Evolutionary conservation across 441 rosid genomes (phyloP).

Genomic region (Populus hybrid): DNA sequence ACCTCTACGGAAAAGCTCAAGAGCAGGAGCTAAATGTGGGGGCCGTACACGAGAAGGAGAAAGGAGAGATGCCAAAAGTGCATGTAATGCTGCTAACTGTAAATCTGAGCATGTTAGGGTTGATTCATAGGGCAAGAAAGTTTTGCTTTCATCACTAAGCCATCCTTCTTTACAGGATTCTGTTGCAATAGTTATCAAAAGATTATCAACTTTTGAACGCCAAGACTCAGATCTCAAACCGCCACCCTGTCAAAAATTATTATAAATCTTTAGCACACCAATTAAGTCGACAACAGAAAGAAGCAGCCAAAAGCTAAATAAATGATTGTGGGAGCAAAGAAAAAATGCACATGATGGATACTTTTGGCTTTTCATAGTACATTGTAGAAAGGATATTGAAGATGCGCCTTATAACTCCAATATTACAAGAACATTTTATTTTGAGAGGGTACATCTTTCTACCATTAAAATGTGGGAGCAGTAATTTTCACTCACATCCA

Average conservation of each 20-base stretch:
- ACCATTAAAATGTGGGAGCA: too few relatives aligned
- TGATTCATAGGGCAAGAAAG: conserved; percentile 33
- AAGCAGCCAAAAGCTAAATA: not conserved
- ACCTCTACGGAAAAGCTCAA: conserved; percentile 81
- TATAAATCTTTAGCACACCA: not conserved
- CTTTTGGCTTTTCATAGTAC: too few relatives aligned
- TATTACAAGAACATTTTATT: too few relatives aligned
- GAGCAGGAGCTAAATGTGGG: conserved; percentile 53
- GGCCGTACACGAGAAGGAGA: conserved; percentile 63
- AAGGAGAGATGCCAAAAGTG: conserved; percentile 74
- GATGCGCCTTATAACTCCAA: too few relatives aligned
- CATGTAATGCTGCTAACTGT: conserved; percentile 68
- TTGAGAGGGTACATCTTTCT: too few relatives aligned
- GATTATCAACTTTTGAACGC: conserved; percentile 59
- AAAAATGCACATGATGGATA: not conserved
- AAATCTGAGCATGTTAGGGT: conserved; percentile 42
- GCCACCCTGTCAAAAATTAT: conserved; percentile 53
- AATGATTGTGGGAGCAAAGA: not conserved
- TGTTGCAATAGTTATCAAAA: conserved; percentile 54
- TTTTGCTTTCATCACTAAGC: conserved; percentile 41
- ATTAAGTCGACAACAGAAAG: not conserved
- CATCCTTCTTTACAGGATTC: conserved; percentile 53
- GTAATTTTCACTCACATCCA: too few relatives aligned
- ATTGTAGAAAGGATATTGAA: too few relatives aligned
- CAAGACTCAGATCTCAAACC: conserved; percentile 60